These are phyloP conservation scores for Aspergillus fumigatus DNA, from an alignment of 2,329 filamentous ascomycete genomes.

Conservation along the genomic window DNA sequence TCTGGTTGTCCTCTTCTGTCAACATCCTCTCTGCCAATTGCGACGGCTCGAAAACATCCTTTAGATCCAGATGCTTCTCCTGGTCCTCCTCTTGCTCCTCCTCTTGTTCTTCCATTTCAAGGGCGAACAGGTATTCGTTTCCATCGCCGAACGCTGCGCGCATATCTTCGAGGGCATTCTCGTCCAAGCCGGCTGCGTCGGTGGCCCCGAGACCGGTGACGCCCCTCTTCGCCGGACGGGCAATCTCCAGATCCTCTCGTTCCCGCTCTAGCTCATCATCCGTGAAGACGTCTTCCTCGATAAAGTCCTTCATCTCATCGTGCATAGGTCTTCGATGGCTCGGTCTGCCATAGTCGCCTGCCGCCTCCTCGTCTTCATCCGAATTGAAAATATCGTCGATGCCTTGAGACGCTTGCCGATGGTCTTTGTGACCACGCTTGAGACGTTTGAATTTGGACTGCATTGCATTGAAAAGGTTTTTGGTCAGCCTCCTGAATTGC, in stretches of 20 bases:
- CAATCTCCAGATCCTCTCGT: constrained; percentile 83
- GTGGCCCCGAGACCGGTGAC: constrained; percentile 63
- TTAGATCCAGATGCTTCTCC: constrained; percentile 82
- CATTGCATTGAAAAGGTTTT: constrained; percentile 3
- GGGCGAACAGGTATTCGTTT: constrained; percentile 90
- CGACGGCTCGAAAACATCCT: constrained; percentile 96
- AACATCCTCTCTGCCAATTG: constrained; percentile 91
- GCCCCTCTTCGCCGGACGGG: constrained; percentile 68
- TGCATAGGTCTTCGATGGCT: constrained; percentile 55
- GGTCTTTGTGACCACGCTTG: constrained; percentile 78
- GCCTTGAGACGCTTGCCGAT: constrained; percentile 59
- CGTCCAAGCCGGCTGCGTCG: constrained; percentile 80
- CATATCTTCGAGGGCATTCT: constrained; percentile 93
- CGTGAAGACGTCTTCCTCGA: constrained; percentile 89
- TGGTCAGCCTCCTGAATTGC: neutral
- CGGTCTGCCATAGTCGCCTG: constrained; percentile 42
- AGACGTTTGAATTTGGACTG: constrained; percentile 93
- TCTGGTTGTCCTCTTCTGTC: constrained; percentile 90
- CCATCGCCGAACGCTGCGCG: constrained; percentile 93
- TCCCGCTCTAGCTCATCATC: constrained; percentile 74
- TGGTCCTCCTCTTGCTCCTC: constrained; percentile 71
- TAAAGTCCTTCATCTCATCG: constrained; percentile 91
- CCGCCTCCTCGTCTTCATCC: constrained; percentile 72
- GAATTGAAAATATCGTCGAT: constrained; percentile 94
- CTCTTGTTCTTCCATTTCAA: constrained; percentile 82